Conservation (phyloP, 169 alveolate genomes). For the Cryptosporidium meleagridis region DNA sequence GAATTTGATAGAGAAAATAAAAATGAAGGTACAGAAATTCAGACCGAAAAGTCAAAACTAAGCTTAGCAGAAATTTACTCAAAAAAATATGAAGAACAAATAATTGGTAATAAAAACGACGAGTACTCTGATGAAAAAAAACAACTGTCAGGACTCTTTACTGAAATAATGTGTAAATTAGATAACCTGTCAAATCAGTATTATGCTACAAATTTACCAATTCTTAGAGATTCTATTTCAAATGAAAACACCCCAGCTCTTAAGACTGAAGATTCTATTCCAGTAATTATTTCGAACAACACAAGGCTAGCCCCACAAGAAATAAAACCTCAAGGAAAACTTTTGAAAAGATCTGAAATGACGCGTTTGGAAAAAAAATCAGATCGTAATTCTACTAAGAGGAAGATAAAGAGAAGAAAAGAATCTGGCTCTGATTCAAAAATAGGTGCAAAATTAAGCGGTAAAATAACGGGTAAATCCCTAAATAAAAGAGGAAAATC, state of each 20-base stretch:
- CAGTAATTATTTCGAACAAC: conserved; percentile 45
- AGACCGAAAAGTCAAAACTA: conserved; percentile 39
- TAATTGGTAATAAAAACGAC: conserved; percentile 32
- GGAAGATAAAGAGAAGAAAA: not conserved
- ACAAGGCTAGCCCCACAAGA: conserved; percentile 54
- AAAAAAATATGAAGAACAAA: conserved; percentile 51
- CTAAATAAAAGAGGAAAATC: not conserved
- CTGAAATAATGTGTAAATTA: conserved; percentile 31
- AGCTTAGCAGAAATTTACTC: conserved; percentile 59
- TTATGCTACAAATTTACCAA: conserved; percentile 23
- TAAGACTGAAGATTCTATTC: conserved; percentile 61
- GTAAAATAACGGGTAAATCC: not conserved
- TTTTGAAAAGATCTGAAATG: conserved; percentile 17
- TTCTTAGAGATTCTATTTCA: not conserved
- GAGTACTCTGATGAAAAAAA: conserved; percentile 14
- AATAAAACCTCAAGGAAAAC: conserved; percentile 23
- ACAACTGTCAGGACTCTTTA: not conserved
- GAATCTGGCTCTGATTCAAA: not conserved
- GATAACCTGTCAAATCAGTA: conserved; percentile 61
- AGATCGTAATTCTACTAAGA: conserved; percentile 4
- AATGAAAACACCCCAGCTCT: conserved; percentile 43
- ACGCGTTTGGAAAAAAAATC: conserved; percentile 40
- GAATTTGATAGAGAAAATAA: not conserved
- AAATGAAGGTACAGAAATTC: not conserved
- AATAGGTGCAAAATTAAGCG: not conserved